phyloP scores from a whole-genome alignment of 78 protist genomes.

The Diacronema lutheri region DNA sequence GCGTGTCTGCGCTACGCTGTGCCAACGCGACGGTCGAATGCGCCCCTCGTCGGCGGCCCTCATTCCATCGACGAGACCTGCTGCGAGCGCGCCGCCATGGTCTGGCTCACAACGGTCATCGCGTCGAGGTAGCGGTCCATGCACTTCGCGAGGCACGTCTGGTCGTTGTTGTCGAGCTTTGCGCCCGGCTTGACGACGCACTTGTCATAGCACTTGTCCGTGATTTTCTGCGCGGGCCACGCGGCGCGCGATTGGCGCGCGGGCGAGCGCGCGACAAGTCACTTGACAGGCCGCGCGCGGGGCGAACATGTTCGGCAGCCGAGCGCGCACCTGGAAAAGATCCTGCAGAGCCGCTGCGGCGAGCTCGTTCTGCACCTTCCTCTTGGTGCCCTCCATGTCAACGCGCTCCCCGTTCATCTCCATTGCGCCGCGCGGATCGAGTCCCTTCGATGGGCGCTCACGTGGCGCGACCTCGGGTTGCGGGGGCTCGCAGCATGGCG shows the following conservation, averaged over 20 bases:
- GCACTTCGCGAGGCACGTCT: conserved; percentile 5
- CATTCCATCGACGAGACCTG: too few species aligned
- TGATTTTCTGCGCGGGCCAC: neutral
- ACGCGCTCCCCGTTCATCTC: too few species aligned
- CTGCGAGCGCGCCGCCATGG: neutral
- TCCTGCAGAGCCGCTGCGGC: conserved; percentile 16
- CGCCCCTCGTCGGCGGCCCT: too few species aligned
- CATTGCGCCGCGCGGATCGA: too few species aligned
- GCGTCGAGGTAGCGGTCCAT: conserved; percentile 18
- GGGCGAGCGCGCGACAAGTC: neutral
- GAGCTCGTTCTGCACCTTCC: conserved; percentile 6
- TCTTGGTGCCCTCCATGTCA: neutral
- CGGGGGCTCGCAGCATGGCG: too few species aligned
- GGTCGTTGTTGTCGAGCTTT: conserved; percentile 8
- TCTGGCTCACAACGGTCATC: neutral
- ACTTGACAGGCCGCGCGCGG: neutral
- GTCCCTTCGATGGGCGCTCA: too few species aligned
- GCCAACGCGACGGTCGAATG: too few species aligned
- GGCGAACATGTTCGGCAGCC: neutral
- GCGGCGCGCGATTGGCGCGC: too few species aligned
- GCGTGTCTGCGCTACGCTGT: too few species aligned
- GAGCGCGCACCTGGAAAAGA: neutral
- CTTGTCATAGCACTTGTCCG: neutral
- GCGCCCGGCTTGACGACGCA: conserved; percentile 2
- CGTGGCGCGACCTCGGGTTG: too few species aligned